Conservation (phyloP, 2,329 filamentous ascomycete species). For the Rhinocladiella similis region DNA sequence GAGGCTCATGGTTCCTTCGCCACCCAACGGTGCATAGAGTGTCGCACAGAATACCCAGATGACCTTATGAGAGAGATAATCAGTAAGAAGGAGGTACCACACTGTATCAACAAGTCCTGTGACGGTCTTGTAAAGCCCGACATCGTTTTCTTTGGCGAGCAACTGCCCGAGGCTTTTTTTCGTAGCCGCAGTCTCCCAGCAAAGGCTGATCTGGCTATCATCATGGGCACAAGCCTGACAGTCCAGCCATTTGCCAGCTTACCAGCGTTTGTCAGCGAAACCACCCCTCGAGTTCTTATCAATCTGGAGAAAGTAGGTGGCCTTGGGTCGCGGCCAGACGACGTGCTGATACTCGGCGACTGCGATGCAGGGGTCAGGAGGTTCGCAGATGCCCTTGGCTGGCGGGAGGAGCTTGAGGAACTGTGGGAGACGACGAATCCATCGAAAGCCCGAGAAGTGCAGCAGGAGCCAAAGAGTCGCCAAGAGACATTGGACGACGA, state of each 20-base stretch:
- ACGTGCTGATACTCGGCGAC: conserved; percentile 78
- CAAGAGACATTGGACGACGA: conserved; percentile 61
- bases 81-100: conserved; percentile 65
- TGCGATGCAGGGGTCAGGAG: conserved; percentile 80
- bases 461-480: conserved; percentile 43
- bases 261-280: conserved; percentile 62
- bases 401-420: conserved; percentile 77
- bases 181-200: conserved; percentile 55
- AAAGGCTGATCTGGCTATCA: conserved; percentile 73
- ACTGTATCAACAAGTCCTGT: conserved; percentile 64
- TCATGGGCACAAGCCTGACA: conserved; percentile 84
- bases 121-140: conserved; percentile 85
- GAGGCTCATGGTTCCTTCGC: conserved; percentile 97
- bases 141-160: conserved; percentile 91
- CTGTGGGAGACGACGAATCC: conserved; percentile 71
- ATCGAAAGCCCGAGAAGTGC: conserved; percentile 52
- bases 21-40: conserved; percentile 87
- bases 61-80: conserved; percentile 73
- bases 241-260: conserved; percentile 89
- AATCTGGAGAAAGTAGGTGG: conserved; percentile 83
- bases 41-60: conserved; percentile 69
- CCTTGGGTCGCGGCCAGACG: conserved; percentile 74
- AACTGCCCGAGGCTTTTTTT: conserved; percentile 67
- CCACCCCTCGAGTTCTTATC: conserved; percentile 76
- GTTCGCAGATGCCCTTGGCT: conserved; percentile 78